Evolutionary conservation across 495 filamentous ascomycete species (phyloP), one percentile per base, ranked within the genome.

Genomic region (Penicillium coprophilum): DNA sequence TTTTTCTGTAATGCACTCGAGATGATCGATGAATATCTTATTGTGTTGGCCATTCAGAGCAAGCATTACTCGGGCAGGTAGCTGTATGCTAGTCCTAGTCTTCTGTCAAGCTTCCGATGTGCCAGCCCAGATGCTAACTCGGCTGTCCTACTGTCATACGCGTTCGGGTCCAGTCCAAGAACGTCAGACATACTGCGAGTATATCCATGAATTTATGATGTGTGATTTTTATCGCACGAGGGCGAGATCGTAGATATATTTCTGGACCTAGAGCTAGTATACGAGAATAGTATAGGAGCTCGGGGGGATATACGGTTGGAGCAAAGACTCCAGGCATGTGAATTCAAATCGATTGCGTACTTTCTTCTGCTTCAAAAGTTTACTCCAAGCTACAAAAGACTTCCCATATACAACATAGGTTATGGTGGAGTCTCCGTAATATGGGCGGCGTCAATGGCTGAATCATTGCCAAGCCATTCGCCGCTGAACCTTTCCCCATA

Each of bases 401-500:
- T 38, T 17, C n/a, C 34, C n/a, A n/a, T n/a, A n/a, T n/a, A n/a
- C n/a, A 17, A n/a, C 17, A 38, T 17, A 38, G 34, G 12, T 10
- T 51, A 28, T 32, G 34, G 48, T 43, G 13, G 20, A 58, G 53
- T 30, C 50, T 62, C 36, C 38, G 59, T 63, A 59, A 59, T 59
- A 46, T 45, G 17, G 31, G 49, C 48, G 51, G 49, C 56, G 43
- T 56, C 50, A 64, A 53, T 66, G 61, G 61, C 53, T 23, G 59
- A 17, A 17, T 9, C 9, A 38, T 38, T 62, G 73, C 71, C 73
- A 73, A 73, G 71, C 67, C 66, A 64, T 51, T 64, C 57, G 59
- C 65, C 59, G 66, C 61, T 55, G 57, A 67, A 61, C 63, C 47
- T 62, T 74, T 73, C 72, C 71, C 70, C 74, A 71, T 72, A 74